Base-by-base conservation (phyloP, 2,329 filamentous ascomycete species). In the Dothistroma septosporum region DNA sequence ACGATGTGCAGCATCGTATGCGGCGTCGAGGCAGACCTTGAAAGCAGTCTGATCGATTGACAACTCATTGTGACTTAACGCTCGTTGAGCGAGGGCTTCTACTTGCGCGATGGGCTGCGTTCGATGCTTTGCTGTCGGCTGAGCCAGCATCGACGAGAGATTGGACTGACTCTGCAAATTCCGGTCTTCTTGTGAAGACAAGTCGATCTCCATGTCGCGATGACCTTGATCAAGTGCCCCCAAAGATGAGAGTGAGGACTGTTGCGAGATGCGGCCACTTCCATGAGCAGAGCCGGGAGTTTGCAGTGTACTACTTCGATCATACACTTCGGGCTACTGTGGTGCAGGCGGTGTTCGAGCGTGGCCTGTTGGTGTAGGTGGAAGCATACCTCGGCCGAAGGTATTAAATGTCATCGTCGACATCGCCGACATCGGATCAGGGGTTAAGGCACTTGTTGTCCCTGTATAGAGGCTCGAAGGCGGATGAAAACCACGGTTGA, bases 401-500 rank as follows among this genome's bases (percentile, higher is more conserved):
- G 44, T 14, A 50, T 62, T 57, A 32, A 60, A 58, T 2, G 58
- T 41, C 21, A 48, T n/a, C 4, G 63, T n/a, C n/a, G n/a, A 61
- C 7, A 57, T 55, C 1, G 60, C 49, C 5, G 63, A 60, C 44
- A 64, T 59, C 16, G 58, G 58, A 57, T 64, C 60, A 35, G 63
- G 63, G 2, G 63, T 61, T 10, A 58, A 63, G 2, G 63, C 63
- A 24, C 61, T 47, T 4, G 63, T 59, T 8, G 63, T 64, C 2
- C 61, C 63, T 8, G 60, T 63, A 44, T 61, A 63, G 16, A 64
- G 44, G 46, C 63, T 64, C 3, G 63, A 61, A 22, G 61, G 63
- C 10, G 58, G 63, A 31, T 12, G 69, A 5, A 37, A 57, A 0
- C 57, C 55, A 53, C 87, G 85, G 9, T 79, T 79, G n/a, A 91